A percentile compares a stretch with the other conserved stretches of the same genome.
Evolutionary conservation across 306 rosid species (phyloP).

Genomic region (Fragaria ananassa): DNA sequence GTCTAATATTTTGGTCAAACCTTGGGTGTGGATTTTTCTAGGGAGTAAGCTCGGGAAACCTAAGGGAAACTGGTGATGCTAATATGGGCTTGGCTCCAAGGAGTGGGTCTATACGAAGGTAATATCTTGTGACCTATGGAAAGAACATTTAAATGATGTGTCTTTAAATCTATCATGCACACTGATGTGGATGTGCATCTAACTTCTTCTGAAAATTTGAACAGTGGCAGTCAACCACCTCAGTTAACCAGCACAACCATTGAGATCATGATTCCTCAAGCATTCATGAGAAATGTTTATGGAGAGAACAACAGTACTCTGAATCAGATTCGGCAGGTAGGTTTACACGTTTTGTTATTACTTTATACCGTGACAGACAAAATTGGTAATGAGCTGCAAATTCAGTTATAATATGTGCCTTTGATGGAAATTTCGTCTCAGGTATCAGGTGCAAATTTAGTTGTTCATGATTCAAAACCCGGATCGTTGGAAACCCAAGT

Average conservation of each 20-base stretch:
- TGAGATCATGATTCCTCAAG: slow-evolving; percentile 66
- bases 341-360: slow-evolving; percentile 15
- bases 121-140: background rate
- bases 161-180: background rate
- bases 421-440: slow-evolving; percentile 21
- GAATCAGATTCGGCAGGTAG: slow-evolving; percentile 69
- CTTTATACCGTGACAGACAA: background rate
- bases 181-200: slow-evolving; percentile 3
- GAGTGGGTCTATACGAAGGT: slow-evolving; percentile 60
- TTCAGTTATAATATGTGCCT: background rate
- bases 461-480: slow-evolving; percentile 55
- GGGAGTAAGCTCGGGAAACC: slow-evolving; percentile 55
- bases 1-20: background rate
- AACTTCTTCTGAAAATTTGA: slow-evolving; percentile 18
- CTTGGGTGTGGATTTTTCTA: slow-evolving; percentile 33
- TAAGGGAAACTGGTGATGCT: slow-evolving; percentile 49
- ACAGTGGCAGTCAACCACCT: slow-evolving; percentile 48
- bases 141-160: background rate
- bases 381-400: background rate
- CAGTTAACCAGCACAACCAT: slow-evolving; percentile 37
- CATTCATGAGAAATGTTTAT: slow-evolving; percentile 46
- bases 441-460: slow-evolving; percentile 71
- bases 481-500: slow-evolving; percentile 58
- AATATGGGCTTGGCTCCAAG: slow-evolving; percentile 45
- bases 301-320: slow-evolving; percentile 70